Percentiles rank a stretch among this genome's conserved stretches.
Evolutionary conservation across 202 grass and related monocot species (phyloP).

Genomic region (Panicum virgatum): DNA sequence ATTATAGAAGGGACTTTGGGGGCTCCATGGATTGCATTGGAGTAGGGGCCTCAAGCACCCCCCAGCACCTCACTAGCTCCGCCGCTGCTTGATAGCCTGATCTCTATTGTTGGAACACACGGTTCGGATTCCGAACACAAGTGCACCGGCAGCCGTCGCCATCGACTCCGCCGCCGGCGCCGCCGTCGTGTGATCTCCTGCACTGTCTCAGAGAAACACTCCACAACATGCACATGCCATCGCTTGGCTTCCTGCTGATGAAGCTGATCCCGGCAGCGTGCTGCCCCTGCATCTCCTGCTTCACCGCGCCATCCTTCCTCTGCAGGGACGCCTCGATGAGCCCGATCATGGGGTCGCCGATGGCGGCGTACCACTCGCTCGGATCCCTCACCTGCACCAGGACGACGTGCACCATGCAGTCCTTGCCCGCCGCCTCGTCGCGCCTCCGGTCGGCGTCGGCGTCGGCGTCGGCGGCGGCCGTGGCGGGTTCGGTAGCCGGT

Average conservation of each 20-base stretch:
- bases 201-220: conserved; percentile 45
- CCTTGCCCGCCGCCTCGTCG: not conserved
- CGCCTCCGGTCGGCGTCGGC: not conserved
- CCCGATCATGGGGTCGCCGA: conserved; percentile 65
- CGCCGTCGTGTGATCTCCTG: not conserved
- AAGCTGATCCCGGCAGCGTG: conserved; percentile 61
- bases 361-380: conserved; percentile 35
- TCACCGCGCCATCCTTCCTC: conserved; percentile 14
- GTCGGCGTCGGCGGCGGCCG: not conserved
- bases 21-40: no score
- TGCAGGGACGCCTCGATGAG: conserved; percentile 50
- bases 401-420: conserved; percentile 48
- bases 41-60: no score
- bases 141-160: conserved; percentile 15
- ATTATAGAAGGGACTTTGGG: no score
- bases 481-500: not conserved
- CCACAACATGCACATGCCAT: conserved; percentile 48
- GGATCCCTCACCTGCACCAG: conserved; percentile 73
- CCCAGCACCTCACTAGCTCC: no score
- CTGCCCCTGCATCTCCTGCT: conserved; percentile 38
- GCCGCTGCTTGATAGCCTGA: not conserved
- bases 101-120: conserved; percentile 34
- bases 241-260: not conserved
- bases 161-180: not conserved
- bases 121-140: conserved; percentile 43